Conservation (phyloP, 345 rosid genomes). For the Citrus inodora region DNA sequence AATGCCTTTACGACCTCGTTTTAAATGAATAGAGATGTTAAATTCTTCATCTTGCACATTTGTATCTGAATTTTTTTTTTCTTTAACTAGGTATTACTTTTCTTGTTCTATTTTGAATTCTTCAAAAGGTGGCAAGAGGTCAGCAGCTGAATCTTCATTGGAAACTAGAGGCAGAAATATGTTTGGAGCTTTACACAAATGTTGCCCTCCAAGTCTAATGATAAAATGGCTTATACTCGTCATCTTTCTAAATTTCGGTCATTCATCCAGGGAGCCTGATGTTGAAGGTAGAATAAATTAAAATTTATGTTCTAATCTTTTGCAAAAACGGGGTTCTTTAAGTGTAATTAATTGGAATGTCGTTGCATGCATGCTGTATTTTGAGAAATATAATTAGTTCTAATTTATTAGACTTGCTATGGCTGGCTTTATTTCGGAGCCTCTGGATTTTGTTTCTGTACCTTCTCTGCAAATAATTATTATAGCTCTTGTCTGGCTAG, state of each 20-base stretch:
- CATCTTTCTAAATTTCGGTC: slow-evolving; percentile 28
- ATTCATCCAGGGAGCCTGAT: slow-evolving; percentile 54
- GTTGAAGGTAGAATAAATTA: slow-evolving; percentile 52
- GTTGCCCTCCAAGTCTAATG: slow-evolving; percentile 27
- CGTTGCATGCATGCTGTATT: neutral
- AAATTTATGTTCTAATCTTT: neutral
- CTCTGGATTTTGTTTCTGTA: neutral
- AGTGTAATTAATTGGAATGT: neutral
- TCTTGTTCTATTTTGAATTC: slow-evolving; percentile 17
- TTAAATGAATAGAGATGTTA: slow-evolving; percentile 6
- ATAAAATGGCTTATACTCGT: slow-evolving; percentile 38
- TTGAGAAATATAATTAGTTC: neutral
- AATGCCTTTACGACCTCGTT: neutral
- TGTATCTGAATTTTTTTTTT: neutral
- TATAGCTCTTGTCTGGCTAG: neutral
- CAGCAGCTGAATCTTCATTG: slow-evolving; percentile 3
- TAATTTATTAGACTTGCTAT: neutral
- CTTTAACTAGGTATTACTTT: neutral
- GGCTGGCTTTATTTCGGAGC: neutral
- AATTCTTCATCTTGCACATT: neutral
- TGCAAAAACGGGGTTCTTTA: neutral
- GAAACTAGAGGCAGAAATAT: slow-evolving; percentile 12
- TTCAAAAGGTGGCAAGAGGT: slow-evolving; percentile 25
- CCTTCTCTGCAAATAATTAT: neutral
- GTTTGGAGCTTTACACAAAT: slow-evolving; percentile 23